phyloP scores from a whole-genome alignment of 2,329 filamentous ascomycete species.

The Taxawa tesnikishii region DNA sequence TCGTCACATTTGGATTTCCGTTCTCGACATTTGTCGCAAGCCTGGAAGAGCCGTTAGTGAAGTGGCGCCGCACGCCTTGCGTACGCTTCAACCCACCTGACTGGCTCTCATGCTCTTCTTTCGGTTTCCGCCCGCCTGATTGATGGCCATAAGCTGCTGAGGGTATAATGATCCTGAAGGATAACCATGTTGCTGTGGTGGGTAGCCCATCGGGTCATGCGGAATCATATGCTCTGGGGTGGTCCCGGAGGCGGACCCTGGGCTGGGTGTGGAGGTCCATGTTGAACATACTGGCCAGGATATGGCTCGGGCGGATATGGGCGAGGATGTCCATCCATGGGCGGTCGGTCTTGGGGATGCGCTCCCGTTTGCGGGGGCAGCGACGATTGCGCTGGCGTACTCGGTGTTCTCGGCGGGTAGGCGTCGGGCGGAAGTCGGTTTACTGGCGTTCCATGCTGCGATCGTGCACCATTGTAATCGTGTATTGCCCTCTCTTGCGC shows the following conservation, averaged over 20 bases:
- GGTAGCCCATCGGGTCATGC: constrained; percentile 11
- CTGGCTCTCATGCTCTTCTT: constrained; percentile 8
- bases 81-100: constrained; percentile 7
- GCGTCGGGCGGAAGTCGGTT: constrained; percentile 19
- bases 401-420: constrained; percentile 18
- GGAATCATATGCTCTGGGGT: constrained; percentile 16
- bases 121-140: not conserved
- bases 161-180: too few relatives aligned
- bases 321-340: constrained; percentile 5
- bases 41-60: too few relatives aligned
- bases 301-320: constrained; percentile 2
- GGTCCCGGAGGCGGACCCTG: too few relatives aligned
- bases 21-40: constrained; percentile 79
- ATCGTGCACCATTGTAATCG: constrained; percentile 17
- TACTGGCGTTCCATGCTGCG: constrained; percentile 23
- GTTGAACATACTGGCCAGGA: not conserved
- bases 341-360: constrained; percentile 6
- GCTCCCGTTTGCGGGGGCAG: constrained; percentile 1
- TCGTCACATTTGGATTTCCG: constrained; percentile 90
- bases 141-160: too few relatives aligned
- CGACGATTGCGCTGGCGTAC: constrained; percentile 17
- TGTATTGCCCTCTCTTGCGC: constrained; percentile 13
- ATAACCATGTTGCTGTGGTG: too few relatives aligned
- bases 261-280: not conserved
- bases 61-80: constrained; percentile 15